These are phyloP conservation scores for Melocanna baccifera DNA, from an alignment of 176 grass and related monocot species.

Conservation along the genomic window DNA sequence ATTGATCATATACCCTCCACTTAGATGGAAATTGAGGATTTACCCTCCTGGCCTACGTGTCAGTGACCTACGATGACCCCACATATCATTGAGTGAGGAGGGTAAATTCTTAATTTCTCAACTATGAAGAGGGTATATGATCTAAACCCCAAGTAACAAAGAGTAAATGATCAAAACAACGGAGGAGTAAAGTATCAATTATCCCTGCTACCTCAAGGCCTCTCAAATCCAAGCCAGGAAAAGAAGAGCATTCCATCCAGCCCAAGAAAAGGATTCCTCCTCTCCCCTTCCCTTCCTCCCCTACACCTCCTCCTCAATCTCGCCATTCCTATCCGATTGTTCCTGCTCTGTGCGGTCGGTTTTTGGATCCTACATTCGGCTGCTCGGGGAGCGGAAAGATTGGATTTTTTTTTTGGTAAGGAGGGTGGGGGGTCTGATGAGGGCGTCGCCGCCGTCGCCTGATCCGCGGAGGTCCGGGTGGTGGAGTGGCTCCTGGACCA, in stretches of 20 bases:
- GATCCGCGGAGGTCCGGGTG: constrained; percentile 30
- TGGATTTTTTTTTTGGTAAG: constrained; percentile 34
- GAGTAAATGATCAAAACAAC: no score
- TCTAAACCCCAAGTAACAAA: no score
- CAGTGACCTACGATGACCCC: no score
- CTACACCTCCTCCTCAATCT: not conserved
- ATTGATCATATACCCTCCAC: no score
- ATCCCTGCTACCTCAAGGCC: constrained; percentile 41
- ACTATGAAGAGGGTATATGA: no score
- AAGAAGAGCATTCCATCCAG: not conserved
- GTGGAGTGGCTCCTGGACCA: constrained; percentile 28
- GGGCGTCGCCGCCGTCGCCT: constrained; percentile 20
- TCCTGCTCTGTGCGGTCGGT: not conserved
- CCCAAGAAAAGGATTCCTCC: constrained; percentile 33
- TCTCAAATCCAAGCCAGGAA: constrained; percentile 42
- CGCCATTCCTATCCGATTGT: not conserved
- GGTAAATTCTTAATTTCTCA: no score
- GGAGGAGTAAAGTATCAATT: no score
- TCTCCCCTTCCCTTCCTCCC: not conserved
- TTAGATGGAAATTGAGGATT: no score
- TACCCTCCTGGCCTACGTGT: no score
- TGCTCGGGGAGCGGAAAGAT: constrained; percentile 19
- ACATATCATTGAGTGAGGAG: no score
- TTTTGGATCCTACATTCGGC: constrained; percentile 38
- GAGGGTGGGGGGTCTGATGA: constrained; percentile 13